Evolutionary conservation across 2,329 filamentous ascomycete species (phyloP).

Genomic region (Aureobasidium namibiae): DNA sequence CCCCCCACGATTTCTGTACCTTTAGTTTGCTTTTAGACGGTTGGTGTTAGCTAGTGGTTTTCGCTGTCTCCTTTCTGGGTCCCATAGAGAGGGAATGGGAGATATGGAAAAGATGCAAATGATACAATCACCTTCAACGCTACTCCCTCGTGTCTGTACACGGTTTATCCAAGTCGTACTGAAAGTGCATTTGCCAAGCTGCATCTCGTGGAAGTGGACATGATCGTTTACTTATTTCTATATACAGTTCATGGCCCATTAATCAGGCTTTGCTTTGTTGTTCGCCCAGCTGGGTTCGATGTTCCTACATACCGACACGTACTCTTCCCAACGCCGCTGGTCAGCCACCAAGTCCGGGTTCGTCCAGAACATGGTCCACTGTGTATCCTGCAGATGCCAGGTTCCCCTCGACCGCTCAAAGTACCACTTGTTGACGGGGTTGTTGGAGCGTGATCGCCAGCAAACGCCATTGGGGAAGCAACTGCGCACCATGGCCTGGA

Average conservation of each 20-base stretch:
- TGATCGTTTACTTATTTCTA: neutral
- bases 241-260: neutral
- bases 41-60: neutral
- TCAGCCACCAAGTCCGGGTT: conserved; percentile 53
- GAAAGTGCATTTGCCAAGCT: no score
- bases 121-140: neutral
- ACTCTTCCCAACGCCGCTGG: conserved; percentile 37
- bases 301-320: conserved; percentile 39
- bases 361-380: conserved; percentile 99
- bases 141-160: neutral
- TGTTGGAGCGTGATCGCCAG: conserved; percentile 83
- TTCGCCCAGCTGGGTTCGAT: conserved; percentile 44
- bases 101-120: neutral
- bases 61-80: neutral
- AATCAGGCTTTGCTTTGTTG: conserved; percentile 23
- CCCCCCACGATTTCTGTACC: conserved; percentile 5
- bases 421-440: conserved; percentile 99
- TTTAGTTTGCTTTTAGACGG: neutral
- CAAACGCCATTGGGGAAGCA: conserved; percentile 86
- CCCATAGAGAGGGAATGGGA: neutral
- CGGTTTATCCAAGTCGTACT: neutral
- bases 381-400: conserved; percentile 69
- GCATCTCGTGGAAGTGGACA: no score
- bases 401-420: conserved; percentile 83
- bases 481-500: conserved; percentile 85